Base-by-base conservation (phyloP, 169 alveolate species). In the Plasmodium berghei region DNA sequence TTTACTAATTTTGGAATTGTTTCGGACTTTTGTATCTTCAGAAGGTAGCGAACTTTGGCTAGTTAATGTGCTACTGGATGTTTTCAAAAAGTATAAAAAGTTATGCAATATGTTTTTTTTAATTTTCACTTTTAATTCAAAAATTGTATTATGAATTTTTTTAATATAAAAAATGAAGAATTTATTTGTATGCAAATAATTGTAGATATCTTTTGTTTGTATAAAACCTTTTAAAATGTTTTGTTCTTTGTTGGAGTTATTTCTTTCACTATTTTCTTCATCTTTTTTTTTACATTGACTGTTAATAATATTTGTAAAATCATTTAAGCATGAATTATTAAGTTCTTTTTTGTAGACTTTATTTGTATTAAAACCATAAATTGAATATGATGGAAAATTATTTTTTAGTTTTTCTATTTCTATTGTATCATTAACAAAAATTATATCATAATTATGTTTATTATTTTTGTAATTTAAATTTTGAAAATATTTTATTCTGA, bases 381-480 rank as follows among this genome's bases (percentile, higher is more conserved):
- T 54, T 9, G 62, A 61, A 59, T 54, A 86, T 18, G 72, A 10
- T 1, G 55, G 67, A 18, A 34, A 58, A 64, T 86, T 86, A 1
- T 24, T 86, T 40, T 72, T 61, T n/a, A 69, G 67, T 24, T 86
- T 86, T 54, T 86, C 91, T 46, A 86, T 46, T 40, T 86, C 91
- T 14, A 86, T 28, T 20, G 59, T 48, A 64, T 86, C 91, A 54
- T 72, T 86, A 52, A 86, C 20, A 54, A 46, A 86, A 40, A 69
- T 34, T 2, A 86, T 26, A 59, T 86, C 73, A 59, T 86, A 86
- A 52, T 48, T 73, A 86, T 86, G 91, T 20, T 86, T 86, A 69
- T 86, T 55, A 61, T 86, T 71, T 86, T 71, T 86, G 42, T 86
- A 86, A 86, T 72, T 86, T 26, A 86, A 24, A 48, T 86, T 86